Percentiles rank a stretch among this genome's conserved stretches.
Conservation (phyloP, 2,329 filamentous ascomycete species). For the Exophiala xenobiotica region DNA sequence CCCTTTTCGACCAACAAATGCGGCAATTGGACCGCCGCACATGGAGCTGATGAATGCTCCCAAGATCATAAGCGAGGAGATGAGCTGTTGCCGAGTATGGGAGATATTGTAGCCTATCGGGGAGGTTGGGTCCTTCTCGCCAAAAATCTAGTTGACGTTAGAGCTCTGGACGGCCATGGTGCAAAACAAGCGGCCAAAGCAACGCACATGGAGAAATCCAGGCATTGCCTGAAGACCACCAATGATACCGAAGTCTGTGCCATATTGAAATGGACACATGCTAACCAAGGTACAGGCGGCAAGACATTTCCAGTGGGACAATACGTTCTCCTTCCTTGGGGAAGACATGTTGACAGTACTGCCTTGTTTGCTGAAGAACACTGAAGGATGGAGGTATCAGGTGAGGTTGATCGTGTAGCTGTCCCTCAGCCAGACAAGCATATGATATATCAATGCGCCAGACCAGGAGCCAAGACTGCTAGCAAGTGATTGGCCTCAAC, state of each 20-base stretch:
- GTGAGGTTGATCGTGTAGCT: conserved; percentile 9
- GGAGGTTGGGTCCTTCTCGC: conserved; percentile 26
- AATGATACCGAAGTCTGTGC: conserved; percentile 35
- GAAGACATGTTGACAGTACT: conserved; percentile 15
- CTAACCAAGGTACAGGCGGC: conserved; percentile 32
- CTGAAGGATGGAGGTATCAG: conserved; percentile 7
- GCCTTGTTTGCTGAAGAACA: neutral
- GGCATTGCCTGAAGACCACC: conserved; percentile 37
- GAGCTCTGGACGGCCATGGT: conserved; percentile 2
- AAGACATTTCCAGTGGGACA: conserved; percentile 28
- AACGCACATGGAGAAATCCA: conserved; percentile 32
- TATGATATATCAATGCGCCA: conserved; percentile 10
- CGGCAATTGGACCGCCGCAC: conserved; percentile 38
- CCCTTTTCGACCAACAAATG: conserved; percentile 45
- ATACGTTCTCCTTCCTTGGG: conserved; percentile 15
- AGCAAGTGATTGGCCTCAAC: neutral
- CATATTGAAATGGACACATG: conserved; percentile 37
- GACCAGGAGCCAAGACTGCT: neutral
- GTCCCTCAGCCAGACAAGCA: neutral
- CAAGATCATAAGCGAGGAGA: conserved; percentile 48
- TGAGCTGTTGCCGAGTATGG: conserved; percentile 45
- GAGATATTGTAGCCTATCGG: conserved; percentile 38
- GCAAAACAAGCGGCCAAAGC: neutral
- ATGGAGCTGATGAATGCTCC: conserved; percentile 47
- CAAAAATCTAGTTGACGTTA: conserved; percentile 31